These are phyloP conservation scores for Brasilioporus rufonigricans DNA, from an alignment of 768 basidiomycete genomes.

Conservation along the genomic window DNA sequence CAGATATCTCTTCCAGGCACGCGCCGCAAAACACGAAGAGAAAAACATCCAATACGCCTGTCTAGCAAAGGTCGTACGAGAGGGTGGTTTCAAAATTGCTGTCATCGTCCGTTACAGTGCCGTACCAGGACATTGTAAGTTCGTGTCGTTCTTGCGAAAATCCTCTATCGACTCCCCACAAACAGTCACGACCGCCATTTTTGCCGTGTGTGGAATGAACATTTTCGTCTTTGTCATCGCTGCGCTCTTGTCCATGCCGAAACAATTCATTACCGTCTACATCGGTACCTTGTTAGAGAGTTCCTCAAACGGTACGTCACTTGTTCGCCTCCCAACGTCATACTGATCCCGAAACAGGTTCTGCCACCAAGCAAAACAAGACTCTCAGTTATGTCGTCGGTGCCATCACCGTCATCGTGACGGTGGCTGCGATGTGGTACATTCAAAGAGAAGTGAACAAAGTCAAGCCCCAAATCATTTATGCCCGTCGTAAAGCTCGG, in stretches of 20 bases:
- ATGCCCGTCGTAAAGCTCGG: constrained; percentile 70
- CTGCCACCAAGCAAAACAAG: constrained; percentile 42
- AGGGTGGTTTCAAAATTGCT: constrained; percentile 86
- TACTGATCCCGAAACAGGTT: constrained; percentile 14
- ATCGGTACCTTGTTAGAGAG: constrained; percentile 75
- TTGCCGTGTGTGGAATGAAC: constrained; percentile 86
- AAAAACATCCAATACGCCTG: constrained; percentile 58
- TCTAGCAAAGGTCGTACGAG: constrained; percentile 67
- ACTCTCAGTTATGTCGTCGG: constrained; percentile 71
- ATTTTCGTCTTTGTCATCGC: constrained; percentile 76
- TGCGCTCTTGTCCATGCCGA: constrained; percentile 80
- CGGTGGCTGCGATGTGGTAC: constrained; percentile 80
- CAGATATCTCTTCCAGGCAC: constrained; percentile 71
- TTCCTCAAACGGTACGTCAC: constrained; percentile 32
- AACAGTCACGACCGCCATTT: constrained; percentile 89
- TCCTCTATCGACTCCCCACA: constrained; percentile 1
- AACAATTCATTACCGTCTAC: constrained; percentile 91
- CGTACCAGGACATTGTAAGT: constrained; percentile 83
- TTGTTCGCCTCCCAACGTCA: background rate
- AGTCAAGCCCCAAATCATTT: constrained; percentile 65
- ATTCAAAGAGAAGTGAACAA: constrained; percentile 70
- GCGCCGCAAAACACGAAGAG: constrained; percentile 73
- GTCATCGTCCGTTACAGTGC: constrained; percentile 75
- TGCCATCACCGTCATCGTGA: constrained; percentile 66
- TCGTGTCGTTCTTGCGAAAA: background rate